Percentiles rank a stretch among this genome's conserved stretches.
Conservation (phyloP, 306 rosid species). For the Vachellia collinsii region DNA sequence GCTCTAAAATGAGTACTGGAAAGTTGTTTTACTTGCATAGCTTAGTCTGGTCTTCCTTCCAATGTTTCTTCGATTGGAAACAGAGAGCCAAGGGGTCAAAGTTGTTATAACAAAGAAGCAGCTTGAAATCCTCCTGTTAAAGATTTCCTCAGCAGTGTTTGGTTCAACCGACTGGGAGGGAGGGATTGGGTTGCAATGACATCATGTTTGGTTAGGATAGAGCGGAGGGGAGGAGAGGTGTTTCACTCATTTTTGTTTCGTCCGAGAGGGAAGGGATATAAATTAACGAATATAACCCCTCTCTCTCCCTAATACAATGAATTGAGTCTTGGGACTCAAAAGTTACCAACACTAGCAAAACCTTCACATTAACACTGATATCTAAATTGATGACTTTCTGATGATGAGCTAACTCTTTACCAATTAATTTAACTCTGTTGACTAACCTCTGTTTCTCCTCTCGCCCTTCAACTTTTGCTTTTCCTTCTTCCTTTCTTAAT, state of each 20-base stretch:
- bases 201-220: neutral
- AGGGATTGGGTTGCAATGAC: neutral
- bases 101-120: constrained; percentile 64
- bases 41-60: constrained; percentile 13
- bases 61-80: constrained; percentile 17
- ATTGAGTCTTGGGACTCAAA: no score
- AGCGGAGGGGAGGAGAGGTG: neutral
- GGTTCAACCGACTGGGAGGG: neutral
- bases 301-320: no score
- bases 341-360: no score
- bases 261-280: neutral
- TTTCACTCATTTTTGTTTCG: neutral
- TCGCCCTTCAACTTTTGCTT: constrained; percentile 16
- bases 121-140: constrained; percentile 59
- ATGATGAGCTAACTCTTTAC: no score
- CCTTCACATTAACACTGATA: no score
- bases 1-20: constrained; percentile 47
- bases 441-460: neutral
- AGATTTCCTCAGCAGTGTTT: constrained; percentile 41
- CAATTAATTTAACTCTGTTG: no score
- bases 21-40: constrained; percentile 59
- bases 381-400: no score
- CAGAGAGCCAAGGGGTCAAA: constrained; percentile 39
- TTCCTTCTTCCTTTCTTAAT: constrained; percentile 32
- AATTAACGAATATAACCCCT: no score